Conservation (phyloP, 345 rosid species). For the Eutrema heterophyllum region DNA sequence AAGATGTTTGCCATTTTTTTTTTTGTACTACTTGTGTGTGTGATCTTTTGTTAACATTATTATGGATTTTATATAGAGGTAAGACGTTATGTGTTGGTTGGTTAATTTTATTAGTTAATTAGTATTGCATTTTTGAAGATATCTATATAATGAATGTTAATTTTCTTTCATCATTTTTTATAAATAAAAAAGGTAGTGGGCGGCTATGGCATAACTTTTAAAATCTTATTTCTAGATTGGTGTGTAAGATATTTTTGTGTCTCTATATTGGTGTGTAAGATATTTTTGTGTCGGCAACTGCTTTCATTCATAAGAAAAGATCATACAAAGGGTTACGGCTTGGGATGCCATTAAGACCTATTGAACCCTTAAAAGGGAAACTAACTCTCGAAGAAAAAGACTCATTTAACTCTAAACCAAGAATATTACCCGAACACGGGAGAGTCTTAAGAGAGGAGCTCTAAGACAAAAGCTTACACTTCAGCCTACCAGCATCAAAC, state of each 20-base stretch:
- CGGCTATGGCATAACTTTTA: neutral
- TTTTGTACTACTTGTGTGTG: neutral
- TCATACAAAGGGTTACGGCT: too few species aligned
- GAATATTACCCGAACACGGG: too few species aligned
- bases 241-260: neutral
- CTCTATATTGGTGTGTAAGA: too few species aligned
- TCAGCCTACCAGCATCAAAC: too few species aligned
- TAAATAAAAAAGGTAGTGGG: conserved; percentile 8
- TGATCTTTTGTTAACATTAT: neutral
- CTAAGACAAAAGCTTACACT: too few species aligned
- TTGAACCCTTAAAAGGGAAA: too few species aligned
- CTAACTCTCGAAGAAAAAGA: too few species aligned
- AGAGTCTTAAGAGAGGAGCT: too few species aligned
- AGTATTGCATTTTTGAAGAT: neutral
- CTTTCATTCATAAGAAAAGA: too few species aligned
- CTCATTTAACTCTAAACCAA: too few species aligned
- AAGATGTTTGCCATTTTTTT: conserved; percentile 13
- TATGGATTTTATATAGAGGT: conserved; percentile 15
- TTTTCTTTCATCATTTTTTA: neutral
- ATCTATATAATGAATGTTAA: conserved; percentile 7
- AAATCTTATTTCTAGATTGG: conserved; percentile 13
- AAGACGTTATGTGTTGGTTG: neutral
- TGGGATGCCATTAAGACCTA: too few species aligned
- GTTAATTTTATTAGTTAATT: neutral
- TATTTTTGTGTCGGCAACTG: too few species aligned